A percentile compares a stretch with the other conserved stretches of the same genome.
These are phyloP conservation scores for Teunomyces tritomae DNA, from an alignment of 805 yeast species.

Conservation along the genomic window DNA sequence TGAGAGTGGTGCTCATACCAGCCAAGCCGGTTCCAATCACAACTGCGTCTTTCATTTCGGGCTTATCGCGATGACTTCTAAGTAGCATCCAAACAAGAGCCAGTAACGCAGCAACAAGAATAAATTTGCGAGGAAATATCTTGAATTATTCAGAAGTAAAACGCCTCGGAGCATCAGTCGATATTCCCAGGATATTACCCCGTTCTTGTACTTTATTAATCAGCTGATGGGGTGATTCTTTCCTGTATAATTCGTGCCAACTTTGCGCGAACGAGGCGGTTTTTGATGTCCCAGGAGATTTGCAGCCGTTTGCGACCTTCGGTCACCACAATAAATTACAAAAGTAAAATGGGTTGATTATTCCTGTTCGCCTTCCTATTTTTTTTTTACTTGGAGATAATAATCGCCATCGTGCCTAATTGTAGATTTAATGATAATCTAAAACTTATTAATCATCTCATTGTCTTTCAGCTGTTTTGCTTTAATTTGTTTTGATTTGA, in stretches of 20 bases:
- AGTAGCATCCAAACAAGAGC: conserved; percentile 1
- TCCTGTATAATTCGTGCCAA: neutral
- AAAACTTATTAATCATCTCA: too few relatives aligned
- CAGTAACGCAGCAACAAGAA: conserved; percentile 2
- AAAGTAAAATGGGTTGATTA: too few relatives aligned
- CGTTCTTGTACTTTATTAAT: neutral
- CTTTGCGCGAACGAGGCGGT: neutral
- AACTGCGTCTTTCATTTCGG: conserved; percentile 14
- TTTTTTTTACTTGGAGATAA: too few relatives aligned
- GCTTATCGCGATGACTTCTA: neutral
- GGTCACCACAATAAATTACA: too few relatives aligned
- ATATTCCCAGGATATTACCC: neutral
- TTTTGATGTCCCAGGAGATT: neutral
- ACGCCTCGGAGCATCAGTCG: neutral
- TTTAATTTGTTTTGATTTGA: too few relatives aligned
- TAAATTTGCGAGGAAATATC: neutral
- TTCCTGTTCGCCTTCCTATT: too few relatives aligned
- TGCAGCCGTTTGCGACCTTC: neutral
- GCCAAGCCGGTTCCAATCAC: conserved; percentile 59
- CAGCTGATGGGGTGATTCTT: neutral
- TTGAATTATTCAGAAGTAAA: neutral
- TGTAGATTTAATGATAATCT: too few relatives aligned
- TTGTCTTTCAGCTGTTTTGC: too few relatives aligned
- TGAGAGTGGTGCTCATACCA: conserved; percentile 47
- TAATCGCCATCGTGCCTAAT: too few relatives aligned